phyloP scores from a whole-genome alignment of 495 filamentous ascomycete genomes.

The Cryomyces minteri region DNA sequence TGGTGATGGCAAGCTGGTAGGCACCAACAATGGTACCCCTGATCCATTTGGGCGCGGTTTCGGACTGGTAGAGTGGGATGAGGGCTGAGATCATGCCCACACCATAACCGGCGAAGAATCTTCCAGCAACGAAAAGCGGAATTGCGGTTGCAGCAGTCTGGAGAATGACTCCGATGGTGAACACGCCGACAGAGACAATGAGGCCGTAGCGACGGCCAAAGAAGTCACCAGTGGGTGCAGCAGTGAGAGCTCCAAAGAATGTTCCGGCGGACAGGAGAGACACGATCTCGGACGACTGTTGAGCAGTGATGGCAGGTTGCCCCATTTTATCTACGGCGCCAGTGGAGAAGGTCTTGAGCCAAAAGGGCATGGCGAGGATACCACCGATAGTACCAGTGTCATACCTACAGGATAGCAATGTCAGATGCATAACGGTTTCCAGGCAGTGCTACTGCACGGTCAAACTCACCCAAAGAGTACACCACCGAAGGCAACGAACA shows the following conservation, averaged over 20 bases:
- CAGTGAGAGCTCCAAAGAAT: background rate
- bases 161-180: constrained; percentile 13
- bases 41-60: constrained; percentile 1
- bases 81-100: background rate
- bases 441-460: background rate
- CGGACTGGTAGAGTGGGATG: constrained; percentile 3
- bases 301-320: constrained; percentile 26
- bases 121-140: constrained; percentile 1
- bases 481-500: constrained; percentile 80
- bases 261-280: constrained; percentile 52
- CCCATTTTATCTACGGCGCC: constrained; percentile 22
- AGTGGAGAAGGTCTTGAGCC: constrained; percentile 54
- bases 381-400: constrained; percentile 81
- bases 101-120: constrained; percentile 2
- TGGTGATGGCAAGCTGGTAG: constrained; percentile 5
- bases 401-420: constrained; percentile 29
- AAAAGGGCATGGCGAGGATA: constrained; percentile 68
- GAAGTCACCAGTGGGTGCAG: background rate
- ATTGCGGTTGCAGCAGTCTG: constrained; percentile 10
- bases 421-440: no score
- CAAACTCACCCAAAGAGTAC: constrained; percentile 55
- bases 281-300: constrained; percentile 40
- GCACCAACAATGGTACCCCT: constrained; percentile 1
- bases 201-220: constrained; percentile 9
- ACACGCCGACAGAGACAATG: constrained; percentile 7